Conservation (phyloP, 2,329 filamentous ascomycete species). For the Exophiala viscosa region DNA sequence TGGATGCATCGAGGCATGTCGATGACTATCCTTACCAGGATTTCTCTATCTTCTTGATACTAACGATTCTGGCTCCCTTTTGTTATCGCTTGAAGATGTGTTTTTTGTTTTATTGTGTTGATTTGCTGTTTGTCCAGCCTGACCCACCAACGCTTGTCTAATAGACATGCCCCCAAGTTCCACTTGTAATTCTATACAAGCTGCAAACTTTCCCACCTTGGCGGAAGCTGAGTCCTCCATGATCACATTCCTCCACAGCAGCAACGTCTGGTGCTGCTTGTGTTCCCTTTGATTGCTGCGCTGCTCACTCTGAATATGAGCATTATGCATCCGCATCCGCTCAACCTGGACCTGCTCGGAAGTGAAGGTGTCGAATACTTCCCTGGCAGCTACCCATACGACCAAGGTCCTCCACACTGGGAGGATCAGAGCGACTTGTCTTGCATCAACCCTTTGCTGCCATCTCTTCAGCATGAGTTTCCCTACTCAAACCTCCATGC, state of each 20-base stretch:
- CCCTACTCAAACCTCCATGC: background rate
- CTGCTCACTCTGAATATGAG: background rate
- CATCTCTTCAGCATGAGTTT: conserved; percentile 4
- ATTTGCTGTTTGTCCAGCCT: background rate
- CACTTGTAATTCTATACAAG: background rate
- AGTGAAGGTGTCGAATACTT: conserved; percentile 10
- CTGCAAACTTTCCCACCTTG: too few species aligned
- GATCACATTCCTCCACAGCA: too few species aligned
- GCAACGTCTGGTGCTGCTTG: too few species aligned
- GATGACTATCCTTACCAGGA: too few species aligned
- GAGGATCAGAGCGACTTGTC: background rate
- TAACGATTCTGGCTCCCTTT: conserved; percentile 6
- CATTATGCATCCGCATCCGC: conserved; percentile 10
- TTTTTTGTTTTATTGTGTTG: conserved; percentile 7
- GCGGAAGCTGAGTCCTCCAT: too few species aligned
- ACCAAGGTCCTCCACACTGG: conserved; percentile 3
- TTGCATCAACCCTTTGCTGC: conserved; percentile 16
- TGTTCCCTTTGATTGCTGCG: too few species aligned
- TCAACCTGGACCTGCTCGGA: conserved; percentile 12
- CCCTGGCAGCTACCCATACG: background rate
- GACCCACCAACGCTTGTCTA: conserved; percentile 9
- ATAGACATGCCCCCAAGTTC: conserved; percentile 3
- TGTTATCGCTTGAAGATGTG: conserved; percentile 5
- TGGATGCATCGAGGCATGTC: too few species aligned
- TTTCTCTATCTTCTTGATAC: background rate